These are phyloP conservation scores for Elaeagnus macrophylla DNA, from an alignment of 306 rosid genomes.

Conservation along the genomic window DNA sequence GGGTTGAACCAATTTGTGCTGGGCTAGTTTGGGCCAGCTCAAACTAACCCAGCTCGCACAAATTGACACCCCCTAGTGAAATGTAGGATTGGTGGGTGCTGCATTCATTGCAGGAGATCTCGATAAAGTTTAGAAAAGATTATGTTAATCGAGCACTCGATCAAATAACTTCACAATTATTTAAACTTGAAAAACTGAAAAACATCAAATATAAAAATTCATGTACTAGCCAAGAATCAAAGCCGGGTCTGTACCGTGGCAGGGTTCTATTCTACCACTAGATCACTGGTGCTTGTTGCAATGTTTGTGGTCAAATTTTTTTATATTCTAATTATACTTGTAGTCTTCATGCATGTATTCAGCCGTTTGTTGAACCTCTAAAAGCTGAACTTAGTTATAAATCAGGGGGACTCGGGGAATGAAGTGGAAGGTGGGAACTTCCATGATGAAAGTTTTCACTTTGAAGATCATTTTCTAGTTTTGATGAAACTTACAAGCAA, in stretches of 20 bases:
- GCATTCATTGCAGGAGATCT: slow-evolving; percentile 35
- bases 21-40: too few relatives aligned
- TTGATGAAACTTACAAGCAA: slow-evolving; percentile 61
- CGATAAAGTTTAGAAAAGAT: not conserved
- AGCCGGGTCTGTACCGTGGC: slow-evolving; percentile 53
- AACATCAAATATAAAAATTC: fast-evolving
- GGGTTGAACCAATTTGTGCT: too few relatives aligned
- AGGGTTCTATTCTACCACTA: slow-evolving; percentile 95
- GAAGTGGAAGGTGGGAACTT: slow-evolving; percentile 65
- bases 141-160: too few relatives aligned
- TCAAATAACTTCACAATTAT: too few relatives aligned
- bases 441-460: slow-evolving; percentile 41
- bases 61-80: too few relatives aligned
- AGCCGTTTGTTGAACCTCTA: too few relatives aligned
- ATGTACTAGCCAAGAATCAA: slow-evolving; percentile 48
- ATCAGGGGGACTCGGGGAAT: too few relatives aligned
- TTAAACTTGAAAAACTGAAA: too few relatives aligned
- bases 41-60: too few relatives aligned
- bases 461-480: slow-evolving; percentile 1
- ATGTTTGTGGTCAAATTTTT: fast-evolving
- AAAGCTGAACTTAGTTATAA: not conserved
- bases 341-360: too few relatives aligned
- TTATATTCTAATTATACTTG: too few relatives aligned
- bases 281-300: slow-evolving; percentile 65
- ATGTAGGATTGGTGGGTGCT: slow-evolving; percentile 20